Evolutionary conservation across 2,329 filamentous ascomycete genomes (phyloP).

Genomic region (Colletotrichum truncatum): DNA sequence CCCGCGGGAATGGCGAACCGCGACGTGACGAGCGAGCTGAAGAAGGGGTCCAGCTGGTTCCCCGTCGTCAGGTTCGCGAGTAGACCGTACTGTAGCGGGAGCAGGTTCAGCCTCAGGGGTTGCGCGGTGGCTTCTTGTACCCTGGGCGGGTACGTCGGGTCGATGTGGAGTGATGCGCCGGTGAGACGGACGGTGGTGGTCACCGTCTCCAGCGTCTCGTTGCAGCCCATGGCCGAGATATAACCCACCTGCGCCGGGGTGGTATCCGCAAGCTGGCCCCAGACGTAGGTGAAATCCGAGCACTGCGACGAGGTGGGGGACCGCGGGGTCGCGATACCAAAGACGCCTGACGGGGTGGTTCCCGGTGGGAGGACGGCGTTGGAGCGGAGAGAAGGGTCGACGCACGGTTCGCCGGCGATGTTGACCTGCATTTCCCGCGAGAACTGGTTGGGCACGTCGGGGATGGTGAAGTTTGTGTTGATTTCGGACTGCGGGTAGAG

Average conservation of each 20-base stretch:
- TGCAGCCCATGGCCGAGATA: conserved; percentile 46
- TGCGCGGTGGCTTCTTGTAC: conserved; percentile 35
- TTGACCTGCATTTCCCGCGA: conserved; percentile 29
- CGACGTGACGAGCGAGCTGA: conserved; percentile 43
- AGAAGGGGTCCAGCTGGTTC: conserved; percentile 45
- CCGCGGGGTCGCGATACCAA: conserved; percentile 33
- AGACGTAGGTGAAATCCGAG: conserved; percentile 45
- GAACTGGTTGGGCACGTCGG: conserved; percentile 8
- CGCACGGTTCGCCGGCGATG: conserved; percentile 33
- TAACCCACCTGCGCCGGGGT: conserved; percentile 38
- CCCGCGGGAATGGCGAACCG: conserved; percentile 40
- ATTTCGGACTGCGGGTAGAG: conserved; percentile 35
- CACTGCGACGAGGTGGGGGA: conserved; percentile 35
- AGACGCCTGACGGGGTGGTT: conserved; percentile 31
- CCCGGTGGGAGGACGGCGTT: conserved; percentile 32
- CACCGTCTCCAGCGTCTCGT: conserved; percentile 45
- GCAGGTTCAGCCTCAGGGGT: conserved; percentile 34
- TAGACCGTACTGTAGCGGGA: conserved; percentile 39
- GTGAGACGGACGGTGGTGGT: conserved; percentile 35
- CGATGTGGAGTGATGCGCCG: conserved; percentile 37
- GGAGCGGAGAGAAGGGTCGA: conserved; percentile 29
- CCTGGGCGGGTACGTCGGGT: conserved; percentile 38
- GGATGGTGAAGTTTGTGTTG: conserved; percentile 34
- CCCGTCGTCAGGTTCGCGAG: conserved; percentile 38
- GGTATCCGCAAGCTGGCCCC: conserved; percentile 41